Base-by-base conservation (phyloP, 192 early-diverging fungal genomes). In the Backusella tuberculispora region DNA sequence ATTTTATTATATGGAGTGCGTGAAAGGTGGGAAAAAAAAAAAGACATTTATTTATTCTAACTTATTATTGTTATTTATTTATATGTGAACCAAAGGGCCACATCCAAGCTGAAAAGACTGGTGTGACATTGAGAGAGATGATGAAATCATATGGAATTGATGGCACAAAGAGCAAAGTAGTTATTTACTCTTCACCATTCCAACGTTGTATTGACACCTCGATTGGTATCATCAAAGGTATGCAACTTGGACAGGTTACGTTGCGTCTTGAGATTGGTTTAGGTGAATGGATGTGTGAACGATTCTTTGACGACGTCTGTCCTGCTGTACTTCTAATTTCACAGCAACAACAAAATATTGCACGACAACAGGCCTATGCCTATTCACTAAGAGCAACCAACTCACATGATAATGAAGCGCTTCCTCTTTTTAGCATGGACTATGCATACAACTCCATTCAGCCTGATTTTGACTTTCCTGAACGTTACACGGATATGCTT, bases 261-360 rank as follows among this genome's bases (percentile, higher is more conserved):
- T 50, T 82, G 37, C 70, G 80, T 24, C 40, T 82, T 21, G 80
- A 82, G 50, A 74, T 76, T 21, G 76, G 76, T 3, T 26, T 78
- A 14, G 77, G 80, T n/a, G 80, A 82, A 76, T 82, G 80, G 80
- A 74, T 82, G 76, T 77, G 63, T 37, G 80, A 82, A 10, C 63
- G 50, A 13, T 82, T 77, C 69, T 82, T 76, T 76, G 74, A 82
- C 2, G 63, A 75, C 0, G 50, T 82, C 1, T 78, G 80, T 41
- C 56, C 80, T 48, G 80, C 74, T 40, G 44, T n/a, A 4, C 63
- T 65, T 40, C 41, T 82, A 19, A 43, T 76, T 13, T 45, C 70
- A 40, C 74, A 74, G 13, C 76, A 76, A 17, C 74, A 77, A 42
- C 67, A 82, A 65, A 34, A 71, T 37, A 42, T 82, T 0, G 80